phyloP scores from a whole-genome alignment of 257 asterid species.

The Solanum lycopersicoides region DNA sequence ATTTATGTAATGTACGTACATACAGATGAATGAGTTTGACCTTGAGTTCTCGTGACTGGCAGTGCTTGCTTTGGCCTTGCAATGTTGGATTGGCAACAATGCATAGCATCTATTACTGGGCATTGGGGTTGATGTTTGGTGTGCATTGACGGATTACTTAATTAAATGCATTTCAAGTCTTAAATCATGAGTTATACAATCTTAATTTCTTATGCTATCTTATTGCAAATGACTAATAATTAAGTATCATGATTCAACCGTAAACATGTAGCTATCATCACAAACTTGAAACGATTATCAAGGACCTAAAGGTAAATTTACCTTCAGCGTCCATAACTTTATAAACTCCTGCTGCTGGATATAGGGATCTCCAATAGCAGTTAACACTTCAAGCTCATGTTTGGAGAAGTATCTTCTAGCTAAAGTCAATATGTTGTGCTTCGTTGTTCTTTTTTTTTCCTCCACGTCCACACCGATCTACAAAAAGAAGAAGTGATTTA shows the following conservation, averaged over 20 bases:
- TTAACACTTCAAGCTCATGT: constrained; percentile 44
- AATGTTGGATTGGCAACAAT: not conserved
- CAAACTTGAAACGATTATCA: not conserved
- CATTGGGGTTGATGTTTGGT: not conserved
- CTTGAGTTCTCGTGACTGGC: not conserved
- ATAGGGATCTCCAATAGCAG: constrained; percentile 52
- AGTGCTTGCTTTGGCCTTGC: not conserved
- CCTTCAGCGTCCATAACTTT: constrained; percentile 96
- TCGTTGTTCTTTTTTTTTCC: constrained; percentile 55
- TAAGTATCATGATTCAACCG: not conserved
- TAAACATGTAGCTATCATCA: not conserved
- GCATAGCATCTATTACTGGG: not conserved
- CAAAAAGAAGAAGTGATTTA: not conserved
- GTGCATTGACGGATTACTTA: not conserved
- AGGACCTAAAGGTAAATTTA: constrained; percentile 5
- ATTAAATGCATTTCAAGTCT: not conserved
- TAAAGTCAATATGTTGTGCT: constrained; percentile 49
- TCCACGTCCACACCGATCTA: constrained; percentile 93
- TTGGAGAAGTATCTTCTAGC: constrained; percentile 68
- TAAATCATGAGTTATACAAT: not conserved
- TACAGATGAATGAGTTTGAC: not conserved
- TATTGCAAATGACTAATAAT: not conserved
- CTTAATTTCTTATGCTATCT: not conserved
- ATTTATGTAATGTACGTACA: not conserved
- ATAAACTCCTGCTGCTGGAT: constrained; percentile 69